Evolutionary conservation across 495 filamentous ascomycete genomes (phyloP), one percentile per base, ranked within the genome.

Genomic region (Penicillium manginii): DNA sequence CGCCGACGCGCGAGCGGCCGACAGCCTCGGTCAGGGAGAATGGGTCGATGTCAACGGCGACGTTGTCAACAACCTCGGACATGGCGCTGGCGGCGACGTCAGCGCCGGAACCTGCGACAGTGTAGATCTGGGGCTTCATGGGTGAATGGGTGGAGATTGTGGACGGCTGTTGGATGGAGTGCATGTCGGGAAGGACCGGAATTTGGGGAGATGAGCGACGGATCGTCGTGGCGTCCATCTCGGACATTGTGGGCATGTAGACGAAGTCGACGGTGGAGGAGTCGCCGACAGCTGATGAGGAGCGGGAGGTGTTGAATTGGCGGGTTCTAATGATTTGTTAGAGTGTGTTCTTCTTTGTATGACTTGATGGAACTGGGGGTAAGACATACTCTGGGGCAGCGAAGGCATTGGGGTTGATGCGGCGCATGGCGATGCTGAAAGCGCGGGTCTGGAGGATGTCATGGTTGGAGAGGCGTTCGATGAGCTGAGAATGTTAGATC

Each of bases 241-340:
- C 77, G 48, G 73, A 71, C 66, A 78, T 64, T 52, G 78, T 73
- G 31, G 86, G 86, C 70, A 88, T 74, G 77, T 81, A 86, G 63
- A 79, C 80, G 60, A 87, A 85, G 76, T 88, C 86, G 52, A 88
- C 84, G 29, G 84, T 82, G 40, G 83, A 85, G 57, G 71, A 73
- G 75, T 88, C 85, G 59, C 80, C 76, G 56, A 80, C 72, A 55
- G 80, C 67, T 66, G 85, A 84, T 51, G 77, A 73, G 58, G 78
- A 66, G 54, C 82, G 83, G 62, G 77, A 81, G 61, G 82, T 84
- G 70, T 86, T 87, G 80, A 86, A 86, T 63, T 78, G 76, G 53
- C 83, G 84, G 65, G 71, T 69, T 50, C 67, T 63, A 35, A 53
- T n/a, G 40, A 10, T 17, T 17, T 43, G 15, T 19, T 43, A 43